phyloP scores from a whole-genome alignment of 2,329 filamentous ascomycete species.

The Cladosporium sp. region DNA sequence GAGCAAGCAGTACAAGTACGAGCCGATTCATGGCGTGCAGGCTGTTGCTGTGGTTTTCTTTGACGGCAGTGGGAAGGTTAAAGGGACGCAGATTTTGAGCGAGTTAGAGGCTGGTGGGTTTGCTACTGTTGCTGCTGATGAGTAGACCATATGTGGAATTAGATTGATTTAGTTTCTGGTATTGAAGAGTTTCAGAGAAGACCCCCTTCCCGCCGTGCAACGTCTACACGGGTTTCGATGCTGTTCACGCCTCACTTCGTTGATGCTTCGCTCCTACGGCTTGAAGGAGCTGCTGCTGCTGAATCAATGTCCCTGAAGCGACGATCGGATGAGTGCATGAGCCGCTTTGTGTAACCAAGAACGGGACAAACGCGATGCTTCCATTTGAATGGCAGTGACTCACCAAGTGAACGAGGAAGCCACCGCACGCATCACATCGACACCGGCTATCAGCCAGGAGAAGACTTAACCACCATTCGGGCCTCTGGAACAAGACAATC shows the following conservation, averaged over 20 bases:
- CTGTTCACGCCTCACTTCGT: too few species aligned
- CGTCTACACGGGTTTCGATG: neutral
- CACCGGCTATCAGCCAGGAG: too few species aligned
- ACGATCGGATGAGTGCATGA: neutral
- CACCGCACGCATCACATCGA: too few species aligned
- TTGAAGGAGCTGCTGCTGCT: neutral
- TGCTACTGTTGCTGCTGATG: conserved; percentile 9
- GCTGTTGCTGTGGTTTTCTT: conserved; percentile 27
- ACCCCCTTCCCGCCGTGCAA: neutral
- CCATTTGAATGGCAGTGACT: too few species aligned
- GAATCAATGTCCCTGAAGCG: neutral
- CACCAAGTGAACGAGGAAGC: too few species aligned
- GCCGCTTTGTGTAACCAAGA: neutral
- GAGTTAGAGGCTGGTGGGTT: conserved; percentile 16
- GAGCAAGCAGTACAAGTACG: conserved; percentile 29
- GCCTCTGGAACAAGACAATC: too few species aligned
- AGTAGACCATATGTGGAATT: neutral
- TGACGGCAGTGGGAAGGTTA: conserved; percentile 23
- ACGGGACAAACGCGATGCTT: neutral
- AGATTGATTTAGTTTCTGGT: neutral
- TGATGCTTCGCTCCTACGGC: neutral
- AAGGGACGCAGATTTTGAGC: conserved; percentile 25
- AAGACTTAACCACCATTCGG: too few species aligned
- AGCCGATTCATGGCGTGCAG: conserved; percentile 28
- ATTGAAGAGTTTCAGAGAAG: neutral